phyloP scores from a whole-genome alignment of 257 asterid genomes.

The Voacanga thouarsii region DNA sequence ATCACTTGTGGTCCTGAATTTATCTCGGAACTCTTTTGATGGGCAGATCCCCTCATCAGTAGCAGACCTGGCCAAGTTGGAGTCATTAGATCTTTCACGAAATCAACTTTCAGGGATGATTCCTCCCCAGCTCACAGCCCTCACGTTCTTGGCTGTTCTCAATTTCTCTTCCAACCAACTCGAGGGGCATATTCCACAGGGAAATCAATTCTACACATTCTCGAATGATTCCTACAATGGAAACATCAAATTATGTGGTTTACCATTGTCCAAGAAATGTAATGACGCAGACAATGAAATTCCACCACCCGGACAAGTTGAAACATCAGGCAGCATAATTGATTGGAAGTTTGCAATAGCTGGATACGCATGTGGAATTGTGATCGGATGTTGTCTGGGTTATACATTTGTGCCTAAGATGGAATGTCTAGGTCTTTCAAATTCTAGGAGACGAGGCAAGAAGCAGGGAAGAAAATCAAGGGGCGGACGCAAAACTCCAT shows the following conservation, averaged over 20 bases:
- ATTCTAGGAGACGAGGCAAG: neutral
- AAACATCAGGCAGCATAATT: neutral
- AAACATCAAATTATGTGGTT: constrained; percentile 16
- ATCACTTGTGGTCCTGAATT: constrained; percentile 5
- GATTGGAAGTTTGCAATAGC: neutral
- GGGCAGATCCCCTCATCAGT: constrained; percentile 5
- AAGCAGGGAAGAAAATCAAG: neutral
- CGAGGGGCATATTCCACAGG: constrained; percentile 13
- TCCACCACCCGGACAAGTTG: neutral
- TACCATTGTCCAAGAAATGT: constrained; percentile 18
- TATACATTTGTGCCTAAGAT: neutral
- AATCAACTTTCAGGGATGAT: constrained; percentile 36
- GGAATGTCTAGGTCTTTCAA: neutral
- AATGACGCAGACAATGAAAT: neutral
- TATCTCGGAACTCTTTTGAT: constrained; percentile 4
- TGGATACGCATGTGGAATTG: constrained; percentile 4
- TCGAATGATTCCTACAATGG: constrained; percentile 12
- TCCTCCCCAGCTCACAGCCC: constrained; percentile 24
- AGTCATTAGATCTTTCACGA: constrained; percentile 17
- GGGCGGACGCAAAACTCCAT: neutral
- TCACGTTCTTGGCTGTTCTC: constrained; percentile 6
- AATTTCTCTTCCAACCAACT: constrained; percentile 17
- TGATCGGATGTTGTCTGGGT: neutral
- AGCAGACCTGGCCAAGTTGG: neutral
- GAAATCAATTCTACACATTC: constrained; percentile 16